These are phyloP conservation scores for Saccharomyces eubayanus DNA, from an alignment of 805 yeast species.

Conservation along the genomic window DNA sequence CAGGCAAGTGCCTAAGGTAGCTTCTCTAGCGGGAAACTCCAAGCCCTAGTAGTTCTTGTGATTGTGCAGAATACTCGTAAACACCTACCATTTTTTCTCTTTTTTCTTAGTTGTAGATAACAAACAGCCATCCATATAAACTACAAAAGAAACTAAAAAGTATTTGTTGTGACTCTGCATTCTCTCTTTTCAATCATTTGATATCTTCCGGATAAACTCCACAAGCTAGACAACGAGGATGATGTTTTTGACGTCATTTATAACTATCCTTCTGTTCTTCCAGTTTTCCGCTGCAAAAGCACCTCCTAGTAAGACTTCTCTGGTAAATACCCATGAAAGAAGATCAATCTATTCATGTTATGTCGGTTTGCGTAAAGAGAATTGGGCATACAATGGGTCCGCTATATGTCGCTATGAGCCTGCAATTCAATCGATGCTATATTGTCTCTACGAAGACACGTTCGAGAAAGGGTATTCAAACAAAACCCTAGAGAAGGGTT, in stretches of 20 bases:
- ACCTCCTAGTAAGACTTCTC: background rate
- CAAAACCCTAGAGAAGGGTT: conserved; percentile 6
- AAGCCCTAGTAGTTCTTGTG: background rate
- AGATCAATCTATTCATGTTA: background rate
- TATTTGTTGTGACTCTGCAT: background rate
- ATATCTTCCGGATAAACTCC: background rate
- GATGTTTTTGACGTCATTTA: background rate
- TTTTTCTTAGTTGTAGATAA: background rate
- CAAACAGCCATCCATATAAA: background rate
- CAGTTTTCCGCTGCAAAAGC: background rate
- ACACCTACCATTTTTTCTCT: background rate
- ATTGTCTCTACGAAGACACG: conserved; percentile 8
- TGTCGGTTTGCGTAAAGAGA: background rate
- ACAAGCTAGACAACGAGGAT: background rate
- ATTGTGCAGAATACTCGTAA: background rate
- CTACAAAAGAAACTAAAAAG: background rate
- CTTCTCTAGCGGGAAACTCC: background rate
- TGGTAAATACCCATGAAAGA: background rate
- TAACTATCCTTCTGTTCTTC: background rate
- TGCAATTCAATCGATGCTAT: conserved; percentile 9
- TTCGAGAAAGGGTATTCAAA: conserved; percentile 1
- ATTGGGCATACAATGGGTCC: background rate
- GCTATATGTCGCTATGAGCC: conserved; percentile 10
- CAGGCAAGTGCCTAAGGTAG: background rate
- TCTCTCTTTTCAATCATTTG: background rate